phyloP scores from a whole-genome alignment of 805 yeast species.

The Yamadazyma phyllophila region DNA sequence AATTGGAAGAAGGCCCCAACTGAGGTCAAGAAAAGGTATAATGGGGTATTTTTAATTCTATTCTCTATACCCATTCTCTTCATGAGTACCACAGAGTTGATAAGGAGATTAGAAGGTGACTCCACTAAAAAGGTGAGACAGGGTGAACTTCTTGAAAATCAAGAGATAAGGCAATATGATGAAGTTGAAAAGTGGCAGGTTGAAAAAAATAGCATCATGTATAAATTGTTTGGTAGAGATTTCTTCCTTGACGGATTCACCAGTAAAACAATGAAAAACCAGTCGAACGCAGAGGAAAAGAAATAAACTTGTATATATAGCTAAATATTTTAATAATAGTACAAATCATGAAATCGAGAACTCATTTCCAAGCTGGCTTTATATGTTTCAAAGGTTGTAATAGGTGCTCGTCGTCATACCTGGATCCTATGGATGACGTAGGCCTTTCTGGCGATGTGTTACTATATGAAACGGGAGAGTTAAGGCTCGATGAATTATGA shows the following conservation, averaged over 20 bases:
- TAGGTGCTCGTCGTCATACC: conserved; percentile 31
- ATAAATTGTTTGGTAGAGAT: conserved; percentile 40
- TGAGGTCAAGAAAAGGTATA: conserved; percentile 34
- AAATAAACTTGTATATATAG: conserved; percentile 3
- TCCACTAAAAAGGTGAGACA: conserved; percentile 39
- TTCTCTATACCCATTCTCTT: conserved; percentile 37
- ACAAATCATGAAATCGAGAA: background rate
- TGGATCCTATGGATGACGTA: conserved; percentile 31
- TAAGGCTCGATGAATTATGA: conserved; percentile 2
- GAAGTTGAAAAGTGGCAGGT: conserved; percentile 42
- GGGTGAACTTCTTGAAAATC: conserved; percentile 37
- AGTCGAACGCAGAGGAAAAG: background rate
- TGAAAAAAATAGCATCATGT: conserved; percentile 35
- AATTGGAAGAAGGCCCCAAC: conserved; percentile 45
- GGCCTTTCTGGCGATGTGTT: conserved; percentile 35
- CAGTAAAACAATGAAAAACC: conserved; percentile 33
- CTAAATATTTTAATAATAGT: conserved; percentile 1
- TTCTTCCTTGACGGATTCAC: conserved; percentile 45
- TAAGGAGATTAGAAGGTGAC: conserved; percentile 37
- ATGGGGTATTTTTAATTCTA: conserved; percentile 37
- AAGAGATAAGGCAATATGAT: conserved; percentile 31
- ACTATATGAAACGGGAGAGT: conserved; percentile 13
- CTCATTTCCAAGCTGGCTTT: conserved; percentile 19
- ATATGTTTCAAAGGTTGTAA: conserved; percentile 21
- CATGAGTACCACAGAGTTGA: conserved; percentile 33